Base-by-base conservation (phyloP, 2,329 filamentous ascomycete genomes). In the Xylariaceae sp. region DNA sequence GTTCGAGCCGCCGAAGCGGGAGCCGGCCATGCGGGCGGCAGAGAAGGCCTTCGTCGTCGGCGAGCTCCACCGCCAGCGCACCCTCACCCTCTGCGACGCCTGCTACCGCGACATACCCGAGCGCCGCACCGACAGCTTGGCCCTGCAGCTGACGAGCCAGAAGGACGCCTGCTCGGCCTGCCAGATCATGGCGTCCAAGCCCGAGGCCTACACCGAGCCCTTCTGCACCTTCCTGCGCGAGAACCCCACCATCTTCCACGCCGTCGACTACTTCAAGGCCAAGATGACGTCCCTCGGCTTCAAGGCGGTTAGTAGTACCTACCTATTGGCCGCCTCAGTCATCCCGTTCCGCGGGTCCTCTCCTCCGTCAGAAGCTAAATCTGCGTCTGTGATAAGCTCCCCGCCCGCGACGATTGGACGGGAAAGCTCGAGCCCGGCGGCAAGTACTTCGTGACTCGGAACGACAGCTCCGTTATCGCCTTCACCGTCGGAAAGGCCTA, bases 191-290 rank as follows among this genome's bases (percentile, higher is more conserved):
- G 29, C 37, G 2, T 32, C 46, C 10, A 63, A 65, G 33, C 73
- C 77, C 4, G 77, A 79, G 50, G 70, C 69, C 38, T 94, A 88
- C 57, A 83, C 85, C 7, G 70, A 87, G 60, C 86, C 88, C 1
- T 95, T 94, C 57, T 81, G 83, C 56, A 73, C 86, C 33, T 96
- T 95, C 56, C 74, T 96, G 65, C 83, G 79, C 28, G 73, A 83
- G 42, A 94, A 95, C 55, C 92, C 92, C 0, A 96, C 92, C 7
- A 76, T 95, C 29, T 98, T 94, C 59, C 92, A 98, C 53, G 78
- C 86, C 1, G 88, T 95, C 18, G 74, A 78, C 37, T 76, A 86
- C 48, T 86, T 94, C 56, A 78, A 81, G 50, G 67, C 70, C 37
- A 80, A 88, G 51, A 72, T 95, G 30, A 67, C 72, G 42, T 70